Base-by-base conservation (phyloP, 2,329 filamentous ascomycete species). In the Phaeomoniella chlamydospora region DNA sequence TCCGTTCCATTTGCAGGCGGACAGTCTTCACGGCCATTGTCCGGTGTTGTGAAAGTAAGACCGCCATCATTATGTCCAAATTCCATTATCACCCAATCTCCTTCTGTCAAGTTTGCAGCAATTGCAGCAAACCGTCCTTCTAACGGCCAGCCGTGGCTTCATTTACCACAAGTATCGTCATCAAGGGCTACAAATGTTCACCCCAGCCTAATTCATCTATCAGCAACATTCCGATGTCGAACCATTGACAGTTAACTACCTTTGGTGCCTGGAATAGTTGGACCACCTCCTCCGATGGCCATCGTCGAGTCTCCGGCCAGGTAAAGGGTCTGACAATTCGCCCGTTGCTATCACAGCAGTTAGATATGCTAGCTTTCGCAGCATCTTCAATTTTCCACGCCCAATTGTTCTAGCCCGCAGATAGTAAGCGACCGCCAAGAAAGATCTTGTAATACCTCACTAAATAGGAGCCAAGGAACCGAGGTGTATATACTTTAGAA, bases 41-140 rank as follows among this genome's bases (percentile, higher is more conserved):
- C 77, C 13, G 32, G 15, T 9, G 54, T 65, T 1, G 52, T 53
- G 2, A 50, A 55, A 2, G 74, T 57, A 0, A 67, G 66, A 2
- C 76, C 74, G 15, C 75, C 77, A 44, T 82, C 78, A 45, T 83
- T 83, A 59, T 82, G 77, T 0, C 78, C 77, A 46, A 82, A 80
- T 46, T 81, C 77, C 36, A 82, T 79, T 36, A 81, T 61, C 1
- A 80, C 75, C 52, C 72, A 76, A 52, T 82, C 77, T 18, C 72
- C 74, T 1, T 60, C 37, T 48, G 67, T 44, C 15, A 80, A 59
- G 2, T 61, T 47, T 17, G 62, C 54, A 33, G 68, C 65, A 36
- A 82, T 68, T 0, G 61, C 62, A n/a, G 64, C 54, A 57, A 82
- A 83, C 11, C 72, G 72, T 5, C 71, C 72, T 56, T 83, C 77